These are phyloP conservation scores for Diplodia mutila DNA, from an alignment of 2,329 filamentous ascomycete species.

Conservation along the genomic window DNA sequence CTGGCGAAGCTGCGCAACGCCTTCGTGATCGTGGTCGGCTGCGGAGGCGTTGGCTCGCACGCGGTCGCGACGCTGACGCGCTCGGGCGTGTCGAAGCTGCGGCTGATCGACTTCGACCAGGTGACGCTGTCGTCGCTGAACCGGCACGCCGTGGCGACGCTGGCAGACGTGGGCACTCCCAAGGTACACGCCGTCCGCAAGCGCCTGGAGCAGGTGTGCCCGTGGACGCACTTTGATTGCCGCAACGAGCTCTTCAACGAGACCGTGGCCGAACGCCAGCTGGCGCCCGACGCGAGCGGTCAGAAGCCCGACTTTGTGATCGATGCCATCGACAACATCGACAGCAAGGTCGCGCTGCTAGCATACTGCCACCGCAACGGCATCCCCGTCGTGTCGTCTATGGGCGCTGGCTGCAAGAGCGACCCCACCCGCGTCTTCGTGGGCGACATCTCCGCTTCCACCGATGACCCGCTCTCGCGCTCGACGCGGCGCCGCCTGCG, in stretches of 20 bases:
- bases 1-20: constrained; percentile 77
- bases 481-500: constrained; percentile 81
- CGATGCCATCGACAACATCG: constrained; percentile 98
- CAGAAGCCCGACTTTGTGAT: constrained; percentile 83
- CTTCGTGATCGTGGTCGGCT: constrained; percentile 88
- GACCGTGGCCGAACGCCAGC: constrained; percentile 65
- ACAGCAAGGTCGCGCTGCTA: constrained; percentile 89
- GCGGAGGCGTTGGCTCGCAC: constrained; percentile 93
- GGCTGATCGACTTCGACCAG: constrained; percentile 96
- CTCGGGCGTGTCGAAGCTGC: constrained; percentile 84
- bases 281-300: constrained; percentile 66
- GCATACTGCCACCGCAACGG: constrained; percentile 81
- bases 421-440: constrained; percentile 82
- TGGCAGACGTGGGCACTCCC: constrained; percentile 88
- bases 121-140: constrained; percentile 94
- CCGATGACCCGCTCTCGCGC: constrained; percentile 85
- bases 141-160: constrained; percentile 90
- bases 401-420: constrained; percentile 96
- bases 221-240: constrained; percentile 90
- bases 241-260: constrained; percentile 81
- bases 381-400: constrained; percentile 85
- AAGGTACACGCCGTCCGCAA: constrained; percentile 86
- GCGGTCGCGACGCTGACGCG: constrained; percentile 82
- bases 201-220: constrained; percentile 81
- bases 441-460: constrained; percentile 85